Percentiles rank a stretch among this genome's conserved stretches.
Evolutionary conservation across 768 basidiomycete genomes (phyloP).

Genomic region (Hypholoma fasciculare): DNA sequence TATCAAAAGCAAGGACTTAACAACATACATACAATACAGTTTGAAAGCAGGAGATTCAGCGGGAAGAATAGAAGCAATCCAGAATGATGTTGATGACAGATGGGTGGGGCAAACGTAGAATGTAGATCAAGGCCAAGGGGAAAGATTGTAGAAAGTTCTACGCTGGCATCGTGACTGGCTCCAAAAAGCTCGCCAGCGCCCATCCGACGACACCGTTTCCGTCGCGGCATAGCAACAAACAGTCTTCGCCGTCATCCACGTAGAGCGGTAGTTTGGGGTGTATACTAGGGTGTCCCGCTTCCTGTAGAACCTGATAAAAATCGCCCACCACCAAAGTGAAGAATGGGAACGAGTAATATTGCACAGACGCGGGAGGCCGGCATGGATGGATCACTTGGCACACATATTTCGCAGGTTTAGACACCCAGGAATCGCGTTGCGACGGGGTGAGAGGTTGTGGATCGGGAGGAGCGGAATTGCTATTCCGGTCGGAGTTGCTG

Average conservation of each 20-base stretch:
- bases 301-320: constrained; percentile 66
- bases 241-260: constrained; percentile 78
- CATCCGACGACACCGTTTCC: constrained; percentile 61
- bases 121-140: background rate
- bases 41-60: background rate
- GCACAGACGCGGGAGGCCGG: constrained; percentile 58
- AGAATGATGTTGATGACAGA: constrained; percentile 7
- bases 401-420: constrained; percentile 56
- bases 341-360: constrained; percentile 77
- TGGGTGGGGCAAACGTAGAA: background rate
- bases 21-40: constrained; percentile 4
- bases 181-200: constrained; percentile 81
- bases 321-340: constrained; percentile 67
- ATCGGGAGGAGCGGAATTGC: constrained; percentile 13
- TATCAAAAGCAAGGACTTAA: constrained; percentile 1
- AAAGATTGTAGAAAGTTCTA: background rate
- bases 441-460: constrained; percentile 25
- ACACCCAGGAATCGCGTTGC: constrained; percentile 43
- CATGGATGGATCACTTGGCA: constrained; percentile 73
- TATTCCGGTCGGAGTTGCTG: constrained; percentile 12
- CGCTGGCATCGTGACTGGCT: constrained; percentile 39
- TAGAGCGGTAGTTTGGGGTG: constrained; percentile 74
- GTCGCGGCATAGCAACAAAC: constrained; percentile 72
- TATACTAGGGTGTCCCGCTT: constrained; percentile 76
- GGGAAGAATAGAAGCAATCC: background rate